These are phyloP conservation scores for Pittosporum tobira DNA, from an alignment of 129 eudicot genomes.

Conservation along the genomic window DNA sequence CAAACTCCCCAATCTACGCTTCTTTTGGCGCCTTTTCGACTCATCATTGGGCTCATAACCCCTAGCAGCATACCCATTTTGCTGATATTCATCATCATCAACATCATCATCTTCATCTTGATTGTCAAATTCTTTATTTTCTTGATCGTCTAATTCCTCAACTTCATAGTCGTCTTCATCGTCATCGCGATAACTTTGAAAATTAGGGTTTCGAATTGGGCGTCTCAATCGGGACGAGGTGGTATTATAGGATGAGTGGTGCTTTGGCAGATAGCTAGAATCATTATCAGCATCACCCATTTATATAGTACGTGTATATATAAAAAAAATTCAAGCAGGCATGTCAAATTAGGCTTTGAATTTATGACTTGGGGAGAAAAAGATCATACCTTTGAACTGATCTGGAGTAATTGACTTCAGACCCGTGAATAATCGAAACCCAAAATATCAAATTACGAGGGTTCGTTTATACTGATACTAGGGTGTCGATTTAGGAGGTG, in stretches of 20 bases:
- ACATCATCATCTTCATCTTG: conserved; percentile 14
- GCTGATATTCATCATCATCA: conserved; percentile 15
- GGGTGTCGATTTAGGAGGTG: not conserved
- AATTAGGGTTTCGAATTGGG: conserved; percentile 32
- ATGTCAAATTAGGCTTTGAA: not conserved
- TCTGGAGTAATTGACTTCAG: not conserved
- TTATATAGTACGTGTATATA: not conserved
- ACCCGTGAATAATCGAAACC: not conserved
- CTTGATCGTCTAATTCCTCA: conserved; percentile 35
- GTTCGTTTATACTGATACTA: too few relatives aligned
- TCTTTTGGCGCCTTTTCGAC: conserved; percentile 50
- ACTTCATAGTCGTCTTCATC: conserved; percentile 27
- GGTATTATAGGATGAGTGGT: conserved; percentile 19
- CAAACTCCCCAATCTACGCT: conserved; percentile 46
- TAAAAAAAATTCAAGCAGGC: not conserved
- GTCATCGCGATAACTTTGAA: conserved; percentile 5
- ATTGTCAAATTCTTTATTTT: conserved; percentile 17
- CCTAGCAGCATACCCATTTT: conserved; percentile 25
- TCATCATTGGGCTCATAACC: conserved; percentile 35
- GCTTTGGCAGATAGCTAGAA: conserved; percentile 17
- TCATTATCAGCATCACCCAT: conserved; percentile 32
- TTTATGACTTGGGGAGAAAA: not conserved
- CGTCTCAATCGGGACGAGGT: conserved; percentile 30
- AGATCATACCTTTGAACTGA: not conserved
- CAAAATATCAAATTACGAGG: not conserved